Base-by-base conservation (phyloP, 768 basidiomycete species). In the Mycena capillaripes region DNA sequence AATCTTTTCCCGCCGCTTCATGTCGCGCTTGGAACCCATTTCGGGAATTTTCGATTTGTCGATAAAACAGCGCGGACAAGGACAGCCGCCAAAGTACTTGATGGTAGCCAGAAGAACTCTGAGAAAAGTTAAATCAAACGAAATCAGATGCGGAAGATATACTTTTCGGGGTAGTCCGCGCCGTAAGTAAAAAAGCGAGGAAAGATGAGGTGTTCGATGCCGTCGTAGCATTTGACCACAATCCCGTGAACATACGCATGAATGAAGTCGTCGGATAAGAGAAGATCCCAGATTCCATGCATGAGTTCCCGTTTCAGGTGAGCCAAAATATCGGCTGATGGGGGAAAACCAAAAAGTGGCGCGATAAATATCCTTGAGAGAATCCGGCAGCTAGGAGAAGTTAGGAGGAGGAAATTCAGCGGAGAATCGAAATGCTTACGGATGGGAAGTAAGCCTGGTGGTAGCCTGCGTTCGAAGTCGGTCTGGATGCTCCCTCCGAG, bases 111-210 rank as follows among this genome's bases (percentile, higher is more conserved):
- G 29, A 6, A 53, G 52, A 4, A 53, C 52, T n/a, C 52, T 53
- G 29, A 17, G 29, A 11, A 53, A 6, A 23, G 69, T 73, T 2
- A 62, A 23, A 7, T 38, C 9, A 42, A 16, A 2, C 6, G 14
- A 44, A 46, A 4, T 25, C 14, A 74, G 36, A 38, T 6, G 36
- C 14, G n/a, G n/a, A n/a, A n/a, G n/a, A 75, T 70, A 42, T 67
- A 80, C 81, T 80, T 81, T 56, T 82, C 81, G 4, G 79, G 81
- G 67, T 82, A 82, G 60, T 82, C 81, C 0, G 81, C 79, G 14
- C 74, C 70, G 64, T 80, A 79, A 9, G 75, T 77, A 36, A 82
- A 77, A 27, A 82, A 75, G 2, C 79, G 69, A 8, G 76, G 78
- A 59, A 73, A 81, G 19, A 80, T 50, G 2, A 76, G 67, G 12